Percentiles rank a stretch among this genome's conserved stretches.
Evolutionary conservation across 495 filamentous ascomycete species (phyloP).

Genomic region (Cudoniella acicularis): DNA sequence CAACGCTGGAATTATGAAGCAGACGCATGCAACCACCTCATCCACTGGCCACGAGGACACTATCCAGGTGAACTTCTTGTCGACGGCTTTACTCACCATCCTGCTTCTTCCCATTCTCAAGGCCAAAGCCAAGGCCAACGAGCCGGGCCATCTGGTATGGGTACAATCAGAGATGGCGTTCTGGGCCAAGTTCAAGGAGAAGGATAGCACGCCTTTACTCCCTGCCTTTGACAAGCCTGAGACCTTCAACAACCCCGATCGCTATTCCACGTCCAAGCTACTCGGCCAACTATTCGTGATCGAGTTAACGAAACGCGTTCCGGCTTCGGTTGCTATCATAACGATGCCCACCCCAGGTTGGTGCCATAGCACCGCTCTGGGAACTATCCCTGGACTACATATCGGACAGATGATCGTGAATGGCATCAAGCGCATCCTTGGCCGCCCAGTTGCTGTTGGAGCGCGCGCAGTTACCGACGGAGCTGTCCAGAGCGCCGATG

Average conservation of each 20-base stretch:
- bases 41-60: constrained; percentile 43
- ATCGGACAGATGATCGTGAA: constrained; percentile 10
- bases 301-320: constrained; percentile 36
- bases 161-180: constrained; percentile 30
- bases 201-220: background rate
- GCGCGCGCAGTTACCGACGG: constrained; percentile 37
- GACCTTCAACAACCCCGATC: constrained; percentile 22
- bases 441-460: constrained; percentile 28
- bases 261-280: constrained; percentile 38
- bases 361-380: constrained; percentile 37
- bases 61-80: constrained; percentile 43
- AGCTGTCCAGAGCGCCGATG: constrained; percentile 36
- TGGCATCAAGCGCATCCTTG: constrained; percentile 23
- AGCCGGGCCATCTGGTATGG: constrained; percentile 29
- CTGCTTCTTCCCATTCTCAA: constrained; percentile 44
- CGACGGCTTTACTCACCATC: constrained; percentile 41
- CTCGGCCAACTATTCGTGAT: constrained; percentile 36
- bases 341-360: constrained; percentile 42
- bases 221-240: background rate
- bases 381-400: constrained; percentile 17
- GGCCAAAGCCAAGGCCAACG: constrained; percentile 27
- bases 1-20: constrained; percentile 43
- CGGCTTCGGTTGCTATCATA: constrained; percentile 36
- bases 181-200: constrained; percentile 11
- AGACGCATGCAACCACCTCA: constrained; percentile 25